phyloP scores from a whole-genome alignment of 1,284 basidiomycete genomes.

The Trichosporon sp. region DNA sequence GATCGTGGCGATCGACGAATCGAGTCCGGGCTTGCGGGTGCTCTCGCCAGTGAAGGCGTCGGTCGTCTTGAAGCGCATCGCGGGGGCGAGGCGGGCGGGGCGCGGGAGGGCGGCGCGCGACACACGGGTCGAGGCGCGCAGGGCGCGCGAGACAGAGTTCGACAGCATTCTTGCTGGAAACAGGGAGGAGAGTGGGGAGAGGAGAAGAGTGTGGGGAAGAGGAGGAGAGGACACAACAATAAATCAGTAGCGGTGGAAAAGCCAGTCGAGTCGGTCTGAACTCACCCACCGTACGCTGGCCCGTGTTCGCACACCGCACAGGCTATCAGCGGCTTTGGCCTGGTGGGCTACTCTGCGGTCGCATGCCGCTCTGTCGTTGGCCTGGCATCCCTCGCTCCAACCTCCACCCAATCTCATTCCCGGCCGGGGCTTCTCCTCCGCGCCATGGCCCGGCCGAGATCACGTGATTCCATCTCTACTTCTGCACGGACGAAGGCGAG shows the following conservation, averaged over 20 bases:
- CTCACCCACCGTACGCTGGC: neutral
- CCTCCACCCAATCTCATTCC: neutral
- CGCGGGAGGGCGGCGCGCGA: conserved; percentile 18
- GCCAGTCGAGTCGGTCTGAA: neutral
- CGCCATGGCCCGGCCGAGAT: conserved; percentile 18
- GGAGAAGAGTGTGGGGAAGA: neutral
- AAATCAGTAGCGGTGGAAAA: neutral
- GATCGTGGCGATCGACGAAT: conserved; percentile 63
- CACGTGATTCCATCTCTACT: neutral
- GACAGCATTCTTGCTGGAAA: conserved; percentile 21
- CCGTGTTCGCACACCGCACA: neutral
- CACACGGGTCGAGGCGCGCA: conserved; percentile 18
- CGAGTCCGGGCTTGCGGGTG: neutral
- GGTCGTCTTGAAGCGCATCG: conserved; percentile 33
- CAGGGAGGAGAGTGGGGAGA: neutral
- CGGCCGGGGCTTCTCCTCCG: conserved; percentile 19
- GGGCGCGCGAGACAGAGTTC: conserved; percentile 18
- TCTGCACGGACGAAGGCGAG: neutral
- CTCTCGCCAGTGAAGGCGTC: conserved; percentile 18
- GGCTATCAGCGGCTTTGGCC: conserved; percentile 14
- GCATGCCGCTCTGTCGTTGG: no score
- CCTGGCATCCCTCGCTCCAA: neutral
- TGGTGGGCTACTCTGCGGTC: neutral
- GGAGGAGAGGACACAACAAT: neutral
- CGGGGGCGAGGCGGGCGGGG: conserved; percentile 11